Conservation (phyloP, 495 filamentous ascomycete species). For the Chaetomidium leptoderma region DNA sequence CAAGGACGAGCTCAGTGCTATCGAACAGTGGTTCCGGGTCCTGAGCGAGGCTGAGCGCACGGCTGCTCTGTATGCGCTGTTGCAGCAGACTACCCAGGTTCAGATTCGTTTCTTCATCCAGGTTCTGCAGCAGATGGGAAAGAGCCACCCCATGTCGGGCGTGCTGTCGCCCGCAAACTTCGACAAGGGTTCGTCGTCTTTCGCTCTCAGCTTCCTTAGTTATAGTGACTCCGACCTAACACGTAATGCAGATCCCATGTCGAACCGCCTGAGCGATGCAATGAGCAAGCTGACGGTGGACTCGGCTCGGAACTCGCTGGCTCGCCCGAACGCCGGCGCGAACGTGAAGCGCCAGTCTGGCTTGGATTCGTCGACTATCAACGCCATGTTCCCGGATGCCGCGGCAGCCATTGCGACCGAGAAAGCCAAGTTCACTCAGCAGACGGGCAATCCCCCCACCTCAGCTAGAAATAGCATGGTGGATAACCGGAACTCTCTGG, state of each 20-base stretch:
- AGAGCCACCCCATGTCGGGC: slow-evolving; percentile 95
- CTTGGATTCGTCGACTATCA: slow-evolving; percentile 88
- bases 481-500: slow-evolving; percentile 73
- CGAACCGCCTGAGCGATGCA: slow-evolving; percentile 92
- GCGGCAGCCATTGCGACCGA: slow-evolving; percentile 96
- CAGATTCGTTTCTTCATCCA: slow-evolving; percentile 99
- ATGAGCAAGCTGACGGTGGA: slow-evolving; percentile 91
- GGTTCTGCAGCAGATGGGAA: slow-evolving; percentile 96
- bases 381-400: slow-evolving; percentile 98
- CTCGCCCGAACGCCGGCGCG: slow-evolving; percentile 60
- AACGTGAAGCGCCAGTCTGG: slow-evolving; percentile 88
- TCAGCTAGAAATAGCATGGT: slow-evolving; percentile 93
- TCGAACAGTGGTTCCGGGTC: slow-evolving; percentile 99
- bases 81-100: slow-evolving; percentile 98
- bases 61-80: slow-evolving; percentile 86
- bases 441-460: slow-evolving; percentile 81
- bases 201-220: not conserved
- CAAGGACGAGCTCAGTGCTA: slow-evolving; percentile 97
- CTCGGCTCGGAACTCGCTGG: slow-evolving; percentile 79
- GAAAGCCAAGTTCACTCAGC: slow-evolving; percentile 93
- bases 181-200: slow-evolving; percentile 76
- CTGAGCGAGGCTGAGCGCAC: slow-evolving; percentile 95
- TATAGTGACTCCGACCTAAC: no score
- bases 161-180: slow-evolving; percentile 94
- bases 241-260: slow-evolving; percentile 77